phyloP scores from a whole-genome alignment of 2,329 filamentous ascomycete genomes.

The Raffaelea albimanens region DNA sequence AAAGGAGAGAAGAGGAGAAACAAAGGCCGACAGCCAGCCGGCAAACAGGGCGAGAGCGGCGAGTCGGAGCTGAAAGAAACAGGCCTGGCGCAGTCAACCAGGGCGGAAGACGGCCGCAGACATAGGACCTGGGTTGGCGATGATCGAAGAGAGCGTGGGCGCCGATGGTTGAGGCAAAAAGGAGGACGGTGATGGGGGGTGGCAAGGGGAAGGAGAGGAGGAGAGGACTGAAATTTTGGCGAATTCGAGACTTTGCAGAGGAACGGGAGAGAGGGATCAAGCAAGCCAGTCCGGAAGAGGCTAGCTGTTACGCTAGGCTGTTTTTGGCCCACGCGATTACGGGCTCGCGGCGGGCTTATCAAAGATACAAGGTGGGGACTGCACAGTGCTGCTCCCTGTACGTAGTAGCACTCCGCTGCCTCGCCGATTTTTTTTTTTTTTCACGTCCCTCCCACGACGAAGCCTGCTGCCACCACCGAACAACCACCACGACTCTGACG shows the following conservation, averaged over 20 bases:
- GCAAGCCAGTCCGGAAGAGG: constrained; percentile 3
- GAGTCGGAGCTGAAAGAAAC: neutral
- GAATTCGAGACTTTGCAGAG: constrained; percentile 5
- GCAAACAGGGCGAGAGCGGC: neutral
- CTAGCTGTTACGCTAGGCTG: neutral
- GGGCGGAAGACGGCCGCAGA: neutral
- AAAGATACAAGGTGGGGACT: neutral
- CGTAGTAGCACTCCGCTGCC: too few species aligned
- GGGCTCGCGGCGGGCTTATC: neutral
- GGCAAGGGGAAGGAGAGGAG: neutral
- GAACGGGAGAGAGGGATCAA: constrained; percentile 1
- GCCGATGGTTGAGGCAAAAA: constrained; percentile 7
- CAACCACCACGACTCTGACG: too few species aligned
- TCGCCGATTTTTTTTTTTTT: neutral
- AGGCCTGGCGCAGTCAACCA: constrained; percentile 13
- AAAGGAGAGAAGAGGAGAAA: neutral
- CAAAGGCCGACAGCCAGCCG: neutral
- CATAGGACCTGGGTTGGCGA: constrained; percentile 3
- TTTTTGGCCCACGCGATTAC: too few species aligned
- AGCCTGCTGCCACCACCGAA: too few species aligned
- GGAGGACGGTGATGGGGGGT: neutral
- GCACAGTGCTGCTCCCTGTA: neutral
- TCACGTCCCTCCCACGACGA: too few species aligned
- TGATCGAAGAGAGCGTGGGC: constrained; percentile 1
- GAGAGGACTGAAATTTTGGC: constrained; percentile 9